Base-by-base conservation (phyloP, 805 yeast genomes). In the Metschnikowia continentalis region DNA sequence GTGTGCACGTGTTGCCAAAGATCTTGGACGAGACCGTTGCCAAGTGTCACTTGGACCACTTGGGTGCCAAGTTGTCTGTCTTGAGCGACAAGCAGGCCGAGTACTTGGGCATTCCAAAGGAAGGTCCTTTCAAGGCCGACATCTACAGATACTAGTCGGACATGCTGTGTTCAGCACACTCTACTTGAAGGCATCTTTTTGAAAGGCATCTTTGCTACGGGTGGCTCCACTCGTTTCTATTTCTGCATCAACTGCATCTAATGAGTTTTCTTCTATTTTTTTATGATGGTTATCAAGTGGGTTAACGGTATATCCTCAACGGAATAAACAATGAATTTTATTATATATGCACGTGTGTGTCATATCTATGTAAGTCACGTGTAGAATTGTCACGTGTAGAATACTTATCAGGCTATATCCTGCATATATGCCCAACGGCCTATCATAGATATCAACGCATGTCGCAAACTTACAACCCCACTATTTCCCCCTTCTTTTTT, bases 11-110 rank as follows among this genome's bases (percentile, higher is more conserved):
- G 68, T 81, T 92, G 72, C 99, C 99, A 81, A 92, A 92, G 87
- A 84, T 92, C 68, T 84, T 92, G 77, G 99, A 92, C 76, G 99
- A 92, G 84, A 88, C 96, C 65, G 99, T 92, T 65, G 99, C 99
- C 65, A 88, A 87, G 73, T 86, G 90, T 74, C 99, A 92, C 80
- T 86, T 92, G 77, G 89, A 77, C 71, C 96, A 94, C 80, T 83
- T 92, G 70, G 96, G 94, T 75, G 98, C 84, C 65, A 83, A 81
- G 74, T 85, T 92, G 71, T 80, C 96, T 64, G 75, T 76, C 60
- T 85, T 92, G 71, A 72, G 90, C 61, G 61, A 74, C 49, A 90
- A 72, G 63, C 99, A 92, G 83, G 82, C 96, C 65, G 96, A 90
- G 62, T 92, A 92, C 86, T 85, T 92, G 72, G 91, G 92, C 69